Base-by-base conservation (phyloP, 306 rosid species). In the Lithocarpus polystachyus region DNA sequence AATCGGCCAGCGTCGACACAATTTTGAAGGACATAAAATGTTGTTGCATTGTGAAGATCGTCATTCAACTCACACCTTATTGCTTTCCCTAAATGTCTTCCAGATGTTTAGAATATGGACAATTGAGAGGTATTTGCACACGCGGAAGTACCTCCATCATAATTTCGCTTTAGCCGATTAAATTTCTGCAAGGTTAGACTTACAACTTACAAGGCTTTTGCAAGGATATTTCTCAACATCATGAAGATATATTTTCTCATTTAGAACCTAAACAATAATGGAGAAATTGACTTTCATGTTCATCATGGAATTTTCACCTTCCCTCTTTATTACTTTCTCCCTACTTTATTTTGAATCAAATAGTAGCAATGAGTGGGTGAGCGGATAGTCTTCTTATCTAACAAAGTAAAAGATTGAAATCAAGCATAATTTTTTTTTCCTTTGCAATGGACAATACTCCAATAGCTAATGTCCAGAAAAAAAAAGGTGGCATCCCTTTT, bases 281-380 rank as follows among this genome's bases (percentile, higher is more conserved):
- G 70, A 84, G 73, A 81, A 83, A 81, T 73, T 77, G 28, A 2
- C 6, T 54, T 78, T 75, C 81, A 64, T 69, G 19, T 76, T 81
- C 92, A 56, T 56, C 65, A 51, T 28, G 23, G 67, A 77, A 56
- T 54, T 82, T 76, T 78, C n/a, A 56, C 23, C 61, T 6, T 28
- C 75, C 57, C 6, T 1, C 56, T 76, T 76, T 15, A 5, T 29
- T 64, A 15, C 45, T 29, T 81, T 7, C 15, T 22, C 54, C 65
- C 31, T 43, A 48, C 68, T 64, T 82, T 70, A 35, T 74, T 53
- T 55, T 62, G 1, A 17, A 64, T 15, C 10, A 68, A 72, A 60
- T 7, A 56, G 82, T 20, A 6, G 78, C 77, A 77, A 51, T 13
- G 13, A 48, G 15, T 75, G 1, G 69, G 83, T 53, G 61, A 33